Evolutionary conservation across 1,284 basidiomycete genomes (phyloP), one percentile per base, ranked within the genome.

Genomic region (Apiotrichum siamense): DNA sequence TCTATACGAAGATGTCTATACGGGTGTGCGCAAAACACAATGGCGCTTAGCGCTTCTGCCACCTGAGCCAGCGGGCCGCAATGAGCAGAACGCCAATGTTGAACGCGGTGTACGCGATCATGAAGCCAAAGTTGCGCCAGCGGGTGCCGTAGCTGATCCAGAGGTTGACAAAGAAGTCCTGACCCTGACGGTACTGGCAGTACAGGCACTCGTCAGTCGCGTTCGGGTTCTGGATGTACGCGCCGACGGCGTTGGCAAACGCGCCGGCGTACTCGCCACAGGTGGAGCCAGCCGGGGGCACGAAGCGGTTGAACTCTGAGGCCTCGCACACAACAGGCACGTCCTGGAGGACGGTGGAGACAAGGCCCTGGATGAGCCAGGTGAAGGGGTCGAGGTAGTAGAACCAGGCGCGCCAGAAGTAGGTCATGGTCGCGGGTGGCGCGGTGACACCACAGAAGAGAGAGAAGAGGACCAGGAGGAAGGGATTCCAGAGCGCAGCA

Each of bases 381-480:
- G 86, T 88, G 74, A 83, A 89, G 3, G 75, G 76, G 61, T 76
- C 68, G 54, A 42, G 60, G 52, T 49, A 64, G 57, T 50, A 66
- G 55, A 48, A 52, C 64, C 87, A 91, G 18, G 77, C 76, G 56
- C 80, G 74, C 84, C 86, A 91, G 78, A 89, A 91, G 32, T 73
- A 70, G 37, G 79, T 77, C 70, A 90, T 74, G 0, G 78, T 78
- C 7, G 58, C 43, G 31, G 64, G 54, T 0, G 88, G 87, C 47
- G 89, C 82, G 3, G 85, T 84, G 27, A 92, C 87, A 75, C 90
- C 87, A 55, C 85, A 87, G 78, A 88, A 86, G 18, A 84, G 79
- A 13, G 79, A 73, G 50, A 88, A 79, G 38, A 85, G 76, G 40
- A 89, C 77, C 40, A 79, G 77, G 44, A 90, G 57, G 77, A 86